Evolutionary conservation across 768 basidiomycete genomes (phyloP).

Genomic region (Phaeolepiota aurea): DNA sequence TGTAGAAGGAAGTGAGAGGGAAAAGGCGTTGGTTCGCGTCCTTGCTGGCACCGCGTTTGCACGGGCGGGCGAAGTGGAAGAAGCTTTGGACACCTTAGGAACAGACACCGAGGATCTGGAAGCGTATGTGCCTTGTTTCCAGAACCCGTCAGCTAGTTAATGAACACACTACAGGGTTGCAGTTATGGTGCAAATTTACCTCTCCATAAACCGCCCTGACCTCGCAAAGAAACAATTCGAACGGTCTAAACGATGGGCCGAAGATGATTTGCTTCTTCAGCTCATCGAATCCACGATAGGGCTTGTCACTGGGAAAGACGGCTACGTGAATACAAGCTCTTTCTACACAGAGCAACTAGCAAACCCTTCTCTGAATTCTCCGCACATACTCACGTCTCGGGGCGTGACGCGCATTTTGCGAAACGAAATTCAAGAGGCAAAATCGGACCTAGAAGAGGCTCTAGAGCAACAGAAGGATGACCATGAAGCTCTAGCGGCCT

Average conservation of each 20-base stretch:
- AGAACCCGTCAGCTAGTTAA: not conserved
- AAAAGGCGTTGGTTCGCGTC: slow-evolving; percentile 69
- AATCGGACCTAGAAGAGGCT: slow-evolving; percentile 75
- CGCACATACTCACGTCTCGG: slow-evolving; percentile 70
- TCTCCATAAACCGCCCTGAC: slow-evolving; percentile 84
- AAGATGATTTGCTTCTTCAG: slow-evolving; percentile 85
- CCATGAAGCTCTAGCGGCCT: slow-evolving; percentile 61
- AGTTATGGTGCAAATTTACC: slow-evolving; percentile 76
- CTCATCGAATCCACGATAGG: slow-evolving; percentile 81
- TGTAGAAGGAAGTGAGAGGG: slow-evolving; percentile 53
- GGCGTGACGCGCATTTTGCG: slow-evolving; percentile 73
- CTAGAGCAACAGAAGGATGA: slow-evolving; percentile 49
- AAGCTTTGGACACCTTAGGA: slow-evolving; percentile 84
- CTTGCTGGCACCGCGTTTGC: slow-evolving; percentile 85
- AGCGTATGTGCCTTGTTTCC: slow-evolving; percentile 53
- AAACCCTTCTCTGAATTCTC: slow-evolving; percentile 69
- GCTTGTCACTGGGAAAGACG: slow-evolving; percentile 66
- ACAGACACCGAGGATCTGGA: slow-evolving; percentile 74
- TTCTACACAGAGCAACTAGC: slow-evolving; percentile 83
- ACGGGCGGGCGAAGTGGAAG: slow-evolving; percentile 78
- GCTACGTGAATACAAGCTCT: slow-evolving; percentile 42
- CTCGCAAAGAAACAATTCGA: slow-evolving; percentile 83
- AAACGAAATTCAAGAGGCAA: slow-evolving; percentile 68
- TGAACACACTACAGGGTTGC: slow-evolving; percentile 66
- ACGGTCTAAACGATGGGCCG: slow-evolving; percentile 76